Conservation (phyloP, 352 stramenopile species). For the Phytophthora quininea region DNA sequence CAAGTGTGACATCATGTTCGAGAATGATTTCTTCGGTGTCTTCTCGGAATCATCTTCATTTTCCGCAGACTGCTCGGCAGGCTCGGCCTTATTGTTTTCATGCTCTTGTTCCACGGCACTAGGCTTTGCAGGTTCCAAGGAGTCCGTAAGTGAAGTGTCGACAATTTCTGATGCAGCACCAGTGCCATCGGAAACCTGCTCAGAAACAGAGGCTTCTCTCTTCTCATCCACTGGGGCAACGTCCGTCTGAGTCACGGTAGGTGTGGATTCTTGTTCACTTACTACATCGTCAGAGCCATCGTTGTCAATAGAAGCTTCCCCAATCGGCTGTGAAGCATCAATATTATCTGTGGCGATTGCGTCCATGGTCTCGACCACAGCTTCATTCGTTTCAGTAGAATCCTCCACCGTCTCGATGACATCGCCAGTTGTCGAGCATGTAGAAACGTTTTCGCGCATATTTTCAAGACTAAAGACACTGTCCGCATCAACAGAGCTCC, state of each 20-base stretch:
- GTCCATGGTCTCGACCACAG: background rate
- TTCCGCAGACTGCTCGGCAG: slow-evolving; percentile 3
- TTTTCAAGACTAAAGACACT: slow-evolving; percentile 22
- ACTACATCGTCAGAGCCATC: background rate
- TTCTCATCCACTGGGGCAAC: background rate
- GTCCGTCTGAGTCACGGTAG: background rate
- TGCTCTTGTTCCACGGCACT: no score
- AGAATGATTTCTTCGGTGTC: slow-evolving; percentile 27
- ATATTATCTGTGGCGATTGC: background rate
- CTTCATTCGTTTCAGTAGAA: background rate
- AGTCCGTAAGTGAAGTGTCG: background rate
- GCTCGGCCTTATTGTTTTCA: background rate
- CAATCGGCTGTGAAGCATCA: slow-evolving; percentile 2
- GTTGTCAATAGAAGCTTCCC: background rate
- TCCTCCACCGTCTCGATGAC: background rate
- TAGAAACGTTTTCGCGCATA: slow-evolving; percentile 11
- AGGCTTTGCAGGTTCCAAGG: no score
- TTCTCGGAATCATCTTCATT: slow-evolving; percentile 11
- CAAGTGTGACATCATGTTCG: slow-evolving; percentile 35
- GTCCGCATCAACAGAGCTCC: slow-evolving; percentile 20
- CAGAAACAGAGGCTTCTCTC: background rate
- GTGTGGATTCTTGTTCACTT: background rate
- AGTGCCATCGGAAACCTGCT: background rate
- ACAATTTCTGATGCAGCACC: background rate
- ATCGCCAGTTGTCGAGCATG: slow-evolving; percentile 1